Evolutionary conservation across 495 filamentous ascomycete genomes (phyloP), one percentile per base, ranked within the genome.

Genomic region (Hamigera avellanea): DNA sequence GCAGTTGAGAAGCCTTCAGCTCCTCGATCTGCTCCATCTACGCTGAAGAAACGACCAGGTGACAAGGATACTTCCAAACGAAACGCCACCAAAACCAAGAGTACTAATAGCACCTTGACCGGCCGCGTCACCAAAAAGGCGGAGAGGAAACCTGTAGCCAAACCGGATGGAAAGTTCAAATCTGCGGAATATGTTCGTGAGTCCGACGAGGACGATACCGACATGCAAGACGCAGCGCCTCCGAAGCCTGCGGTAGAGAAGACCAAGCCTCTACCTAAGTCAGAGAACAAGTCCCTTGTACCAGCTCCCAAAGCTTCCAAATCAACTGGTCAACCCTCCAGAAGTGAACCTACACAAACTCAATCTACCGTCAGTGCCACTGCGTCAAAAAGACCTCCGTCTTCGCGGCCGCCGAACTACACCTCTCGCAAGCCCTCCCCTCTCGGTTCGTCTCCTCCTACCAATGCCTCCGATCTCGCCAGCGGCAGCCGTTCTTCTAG

Each of bases 151-250:
- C 44, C 65, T 5, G 46, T 47, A 0, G 37, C 49, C 8, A 62
- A 70, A 33, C 21, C 46, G 8, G 57, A 69, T 23, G 56, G 43
- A 44, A 75, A 75, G 41, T 62, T 72, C 48, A 79, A 81, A 39
- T 93, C 85, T 1, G 71, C 76, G 4, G 82, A 89, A 57, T 80
- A 79, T 40, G 73, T 93, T 12, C 62, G 76, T 31, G 77, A 84
- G 41, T 89, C 85, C 0, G 80, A 84, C 45, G 82, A 83, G 13
- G 80, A 83, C 9, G 73, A 76, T 38, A 57, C 58, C 18, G 73
- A 73, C 26, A 60, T 69, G 51, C 56, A 56, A n/a, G 62, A 69
- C 36, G 55, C 42, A 58, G 70, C 39, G 53, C 45, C 10, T 59
- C 25, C 40, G 42, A 19, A 37, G 44, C 14, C 35, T 37, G 13